Conservation (phyloP, 139 green algal genomes). For the Coelastrella sp. region DNA sequence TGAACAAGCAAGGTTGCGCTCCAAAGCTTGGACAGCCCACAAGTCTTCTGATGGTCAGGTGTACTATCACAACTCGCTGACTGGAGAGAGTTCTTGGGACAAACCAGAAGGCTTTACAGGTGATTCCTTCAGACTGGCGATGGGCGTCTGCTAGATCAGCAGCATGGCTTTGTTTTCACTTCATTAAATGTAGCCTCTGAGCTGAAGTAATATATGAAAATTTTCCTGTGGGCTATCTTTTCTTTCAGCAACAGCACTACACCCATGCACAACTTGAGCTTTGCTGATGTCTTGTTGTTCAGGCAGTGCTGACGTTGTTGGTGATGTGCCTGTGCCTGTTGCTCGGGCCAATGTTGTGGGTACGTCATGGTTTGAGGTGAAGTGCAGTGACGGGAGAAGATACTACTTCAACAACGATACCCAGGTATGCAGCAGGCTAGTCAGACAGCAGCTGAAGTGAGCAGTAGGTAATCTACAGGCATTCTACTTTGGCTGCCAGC, state of each 20-base stretch:
- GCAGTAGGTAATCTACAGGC: background rate
- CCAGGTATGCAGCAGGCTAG: constrained; percentile 11
- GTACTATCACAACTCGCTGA: constrained; percentile 85
- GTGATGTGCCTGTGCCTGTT: constrained; percentile 40
- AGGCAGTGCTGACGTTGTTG: constrained; percentile 22
- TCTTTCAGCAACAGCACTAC: too few relatives aligned
- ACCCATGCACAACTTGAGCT: background rate
- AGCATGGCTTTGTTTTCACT: background rate
- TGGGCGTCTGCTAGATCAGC: too few relatives aligned
- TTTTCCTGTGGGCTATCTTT: too few relatives aligned
- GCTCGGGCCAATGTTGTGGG: constrained; percentile 57
- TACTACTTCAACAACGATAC: constrained; percentile 82
- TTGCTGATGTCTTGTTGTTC: background rate
- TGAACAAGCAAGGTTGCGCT: background rate
- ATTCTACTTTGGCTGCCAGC: background rate
- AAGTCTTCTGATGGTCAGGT: constrained; percentile 26
- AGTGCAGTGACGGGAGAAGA: constrained; percentile 75
- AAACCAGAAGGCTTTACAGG: constrained; percentile 66
- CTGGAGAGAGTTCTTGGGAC: constrained; percentile 71
- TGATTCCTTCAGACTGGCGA: too few relatives aligned
- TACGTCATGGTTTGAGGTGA: constrained; percentile 87
- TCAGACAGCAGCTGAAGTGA: background rate
- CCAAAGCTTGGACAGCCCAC: constrained; percentile 19
- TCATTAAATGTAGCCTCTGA: too few relatives aligned
- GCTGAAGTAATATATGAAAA: too few relatives aligned